Conservation (phyloP, 2,329 filamentous ascomycete genomes). For the Aspergillus hortae region DNA sequence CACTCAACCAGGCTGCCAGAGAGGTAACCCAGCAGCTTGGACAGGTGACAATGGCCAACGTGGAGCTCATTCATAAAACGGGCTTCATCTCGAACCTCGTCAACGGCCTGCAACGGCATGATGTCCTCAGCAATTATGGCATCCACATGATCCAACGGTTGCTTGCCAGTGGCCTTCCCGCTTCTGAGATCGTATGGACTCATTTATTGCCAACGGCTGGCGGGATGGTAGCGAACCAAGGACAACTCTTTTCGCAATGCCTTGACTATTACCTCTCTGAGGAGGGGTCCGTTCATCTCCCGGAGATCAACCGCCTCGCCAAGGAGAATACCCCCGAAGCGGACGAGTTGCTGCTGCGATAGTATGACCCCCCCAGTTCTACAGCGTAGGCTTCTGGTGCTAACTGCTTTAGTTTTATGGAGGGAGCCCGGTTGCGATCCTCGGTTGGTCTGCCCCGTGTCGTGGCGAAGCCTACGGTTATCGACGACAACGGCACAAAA, state of each 20-base stretch:
- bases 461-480: slow-evolving; percentile 28
- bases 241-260: slow-evolving; percentile 55
- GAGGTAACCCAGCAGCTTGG: slow-evolving; percentile 49
- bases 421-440: slow-evolving; percentile 37
- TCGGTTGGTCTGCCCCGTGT: slow-evolving; percentile 37
- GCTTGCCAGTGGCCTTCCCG: slow-evolving; percentile 43
- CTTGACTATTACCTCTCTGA: slow-evolving; percentile 55
- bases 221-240: slow-evolving; percentile 55
- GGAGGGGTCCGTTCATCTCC: slow-evolving; percentile 47
- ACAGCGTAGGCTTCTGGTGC: neutral
- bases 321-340: slow-evolving; percentile 42
- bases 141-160: slow-evolving; percentile 55
- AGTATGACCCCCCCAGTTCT: slow-evolving; percentile 29
- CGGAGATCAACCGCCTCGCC: slow-evolving; percentile 48
- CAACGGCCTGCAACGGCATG: slow-evolving; percentile 35
- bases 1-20: slow-evolving; percentile 48
- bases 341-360: slow-evolving; percentile 50
- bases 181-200: slow-evolving; percentile 53
- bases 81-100: slow-evolving; percentile 43
- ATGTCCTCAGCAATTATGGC: slow-evolving; percentile 51
- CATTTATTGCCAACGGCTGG: slow-evolving; percentile 57
- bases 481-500: slow-evolving; percentile 33
- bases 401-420: slow-evolving; percentile 33
- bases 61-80: slow-evolving; percentile 42
- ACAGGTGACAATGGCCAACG: slow-evolving; percentile 48